Evolutionary conservation across 257 asterid species (phyloP).

Genomic region (Ocimum tenuiflorum): DNA sequence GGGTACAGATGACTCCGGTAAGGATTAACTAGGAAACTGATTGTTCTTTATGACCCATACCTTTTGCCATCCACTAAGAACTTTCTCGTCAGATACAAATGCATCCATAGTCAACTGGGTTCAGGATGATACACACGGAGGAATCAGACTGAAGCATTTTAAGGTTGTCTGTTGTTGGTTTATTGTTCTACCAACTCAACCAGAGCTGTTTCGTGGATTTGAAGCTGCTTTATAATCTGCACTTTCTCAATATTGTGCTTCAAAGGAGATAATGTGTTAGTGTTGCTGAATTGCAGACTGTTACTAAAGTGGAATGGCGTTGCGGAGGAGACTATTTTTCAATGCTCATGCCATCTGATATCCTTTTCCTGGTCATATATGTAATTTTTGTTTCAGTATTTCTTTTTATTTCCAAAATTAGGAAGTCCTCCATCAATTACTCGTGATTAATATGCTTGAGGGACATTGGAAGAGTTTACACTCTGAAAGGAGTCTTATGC

Average conservation of each 20-base stretch:
- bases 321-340: slow-evolving; percentile 95
- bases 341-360: slow-evolving; percentile 85
- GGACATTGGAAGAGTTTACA: too few relatives aligned
- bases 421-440: too few relatives aligned
- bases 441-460: too few relatives aligned
- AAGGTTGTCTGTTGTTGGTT: slow-evolving; percentile 49
- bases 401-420: neutral
- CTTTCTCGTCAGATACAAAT: slow-evolving; percentile 41
- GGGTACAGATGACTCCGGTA: slow-evolving; percentile 56
- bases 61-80: slow-evolving; percentile 2
- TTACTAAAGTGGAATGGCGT: slow-evolving; percentile 91
- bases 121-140: slow-evolving; percentile 58
- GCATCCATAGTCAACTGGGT: slow-evolving; percentile 56
- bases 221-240: neutral
- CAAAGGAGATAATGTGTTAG: neutral
- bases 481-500: neutral
- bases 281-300: slow-evolving; percentile 52
- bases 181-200: too few relatives aligned
- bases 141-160: slow-evolving; percentile 80
- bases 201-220: too few relatives aligned
- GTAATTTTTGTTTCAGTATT: slow-evolving; percentile 8
- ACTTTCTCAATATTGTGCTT: too few relatives aligned
- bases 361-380: slow-evolving; percentile 49
- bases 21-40: slow-evolving; percentile 20
- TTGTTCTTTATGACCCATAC: neutral